A percentile compares a stretch with the other conserved stretches of the same genome.
These are phyloP conservation scores for Chaetoceros tenuissimus DNA, from an alignment of 108 stramenopile genomes.

Conservation along the genomic window DNA sequence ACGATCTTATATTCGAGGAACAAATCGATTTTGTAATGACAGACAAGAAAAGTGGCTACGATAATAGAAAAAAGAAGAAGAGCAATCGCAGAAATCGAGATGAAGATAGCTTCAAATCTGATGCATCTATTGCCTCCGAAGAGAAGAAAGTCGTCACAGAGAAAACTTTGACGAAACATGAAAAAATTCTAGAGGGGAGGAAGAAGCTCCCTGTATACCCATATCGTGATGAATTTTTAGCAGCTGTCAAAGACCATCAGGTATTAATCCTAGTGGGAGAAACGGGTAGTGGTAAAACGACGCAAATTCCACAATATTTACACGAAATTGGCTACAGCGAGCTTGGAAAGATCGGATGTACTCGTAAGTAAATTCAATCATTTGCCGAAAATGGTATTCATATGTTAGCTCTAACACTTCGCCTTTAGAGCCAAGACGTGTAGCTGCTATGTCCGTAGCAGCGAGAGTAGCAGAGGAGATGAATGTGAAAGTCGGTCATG, in stretches of 20 bases:
- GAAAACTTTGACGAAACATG: conserved; percentile 65
- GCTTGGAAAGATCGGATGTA: conserved; percentile 95
- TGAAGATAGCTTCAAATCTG: not conserved
- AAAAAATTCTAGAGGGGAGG: conserved; percentile 83
- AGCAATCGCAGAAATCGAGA: conserved; percentile 15
- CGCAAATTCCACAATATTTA: conserved; percentile 95
- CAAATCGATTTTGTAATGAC: conserved; percentile 94
- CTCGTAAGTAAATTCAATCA: too few species aligned
- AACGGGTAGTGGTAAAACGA: conserved; percentile 75
- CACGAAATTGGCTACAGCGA: conserved; percentile 97
- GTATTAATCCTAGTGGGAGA: conserved; percentile 89
- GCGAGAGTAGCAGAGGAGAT: conserved; percentile 96
- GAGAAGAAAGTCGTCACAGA: not conserved
- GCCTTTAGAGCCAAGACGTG: conserved; percentile 95
- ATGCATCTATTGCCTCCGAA: not conserved
- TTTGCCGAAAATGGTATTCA: too few species aligned
- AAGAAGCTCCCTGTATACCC: conserved; percentile 94
- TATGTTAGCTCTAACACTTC: too few species aligned
- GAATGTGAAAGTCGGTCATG: conserved; percentile 92
- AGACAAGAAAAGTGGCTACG: conserved; percentile 77
- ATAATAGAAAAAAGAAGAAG: conserved; percentile 40
- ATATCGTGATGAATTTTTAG: conserved; percentile 90
- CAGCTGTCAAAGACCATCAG: conserved; percentile 84
- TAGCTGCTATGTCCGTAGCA: conserved; percentile 98
- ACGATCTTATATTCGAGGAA: conserved; percentile 94